Conservation (phyloP, 1,284 basidiomycete genomes). For the Ceratobasidium sp. region DNA sequence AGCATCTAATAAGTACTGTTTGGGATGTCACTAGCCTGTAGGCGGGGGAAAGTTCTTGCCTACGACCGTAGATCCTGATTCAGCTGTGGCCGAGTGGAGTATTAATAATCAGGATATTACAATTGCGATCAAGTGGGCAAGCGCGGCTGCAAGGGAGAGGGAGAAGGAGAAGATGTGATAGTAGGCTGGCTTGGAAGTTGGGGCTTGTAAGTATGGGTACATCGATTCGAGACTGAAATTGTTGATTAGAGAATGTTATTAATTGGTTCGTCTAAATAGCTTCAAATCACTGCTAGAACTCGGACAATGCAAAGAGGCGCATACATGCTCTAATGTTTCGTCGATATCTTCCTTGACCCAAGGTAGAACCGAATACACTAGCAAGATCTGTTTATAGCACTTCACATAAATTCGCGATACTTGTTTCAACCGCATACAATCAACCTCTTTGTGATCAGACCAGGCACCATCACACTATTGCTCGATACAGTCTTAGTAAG, state of each 20-base stretch:
- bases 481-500: neutral
- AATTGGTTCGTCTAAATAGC: too few species aligned
- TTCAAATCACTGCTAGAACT: too few species aligned
- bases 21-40: neutral
- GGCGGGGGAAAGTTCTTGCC: constrained; percentile 26
- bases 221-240: neutral
- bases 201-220: neutral
- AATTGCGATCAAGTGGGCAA: constrained; percentile 30
- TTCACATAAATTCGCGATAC: neutral
- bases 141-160: constrained; percentile 14
- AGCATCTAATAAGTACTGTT: neutral
- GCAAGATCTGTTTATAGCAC: too few species aligned
- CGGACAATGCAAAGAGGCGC: too few species aligned
- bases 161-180: constrained; percentile 10
- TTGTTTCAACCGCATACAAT: neutral
- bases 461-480: neutral
- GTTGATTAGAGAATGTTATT: neutral
- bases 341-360: too few species aligned
- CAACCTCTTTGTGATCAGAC: neutral
- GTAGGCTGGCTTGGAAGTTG: neutral
- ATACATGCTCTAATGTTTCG: too few species aligned
- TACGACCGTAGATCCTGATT: constrained; percentile 33
- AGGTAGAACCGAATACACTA: too few species aligned
- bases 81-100: constrained; percentile 34
- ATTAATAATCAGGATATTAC: constrained; percentile 15